Conservation (phyloP, 2,329 filamentous ascomycete genomes). For the Colletotrichum gigasporum region DNA sequence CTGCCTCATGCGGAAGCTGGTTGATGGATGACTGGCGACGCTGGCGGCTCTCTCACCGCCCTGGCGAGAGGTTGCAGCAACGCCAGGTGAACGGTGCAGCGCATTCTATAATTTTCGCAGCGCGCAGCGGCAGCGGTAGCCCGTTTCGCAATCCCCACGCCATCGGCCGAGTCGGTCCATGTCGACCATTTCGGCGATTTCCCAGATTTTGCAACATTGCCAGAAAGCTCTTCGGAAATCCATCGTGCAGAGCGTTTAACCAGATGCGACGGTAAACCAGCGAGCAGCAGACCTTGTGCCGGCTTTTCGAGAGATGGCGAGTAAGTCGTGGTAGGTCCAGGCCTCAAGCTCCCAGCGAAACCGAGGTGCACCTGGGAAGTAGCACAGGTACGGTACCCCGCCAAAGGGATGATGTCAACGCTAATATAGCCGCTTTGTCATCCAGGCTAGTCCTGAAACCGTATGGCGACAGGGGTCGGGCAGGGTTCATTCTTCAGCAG, state of each 20-base stretch:
- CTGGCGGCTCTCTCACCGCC: neutral
- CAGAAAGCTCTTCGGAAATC: too few species aligned
- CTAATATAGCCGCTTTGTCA: slow-evolving; percentile 3
- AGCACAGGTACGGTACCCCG: neutral
- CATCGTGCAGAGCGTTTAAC: too few species aligned
- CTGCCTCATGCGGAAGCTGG: neutral
- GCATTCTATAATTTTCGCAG: slow-evolving; percentile 24
- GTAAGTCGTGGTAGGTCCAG: too few species aligned
- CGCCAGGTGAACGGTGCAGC: too few species aligned
- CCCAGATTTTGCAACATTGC: too few species aligned
- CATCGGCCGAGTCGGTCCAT: too few species aligned
- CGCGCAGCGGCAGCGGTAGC: neutral
- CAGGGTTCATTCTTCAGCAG: slow-evolving; percentile 10
- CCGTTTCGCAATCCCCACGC: neutral
- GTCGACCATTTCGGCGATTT: too few species aligned
- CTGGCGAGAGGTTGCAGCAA: too few species aligned
- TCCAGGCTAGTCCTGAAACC: neutral
- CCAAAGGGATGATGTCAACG: slow-evolving; percentile 17
- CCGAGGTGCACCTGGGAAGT: neutral
- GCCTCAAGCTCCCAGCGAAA: too few species aligned
- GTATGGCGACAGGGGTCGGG: neutral
- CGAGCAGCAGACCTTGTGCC: too few species aligned
- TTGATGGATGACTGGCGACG: neutral
- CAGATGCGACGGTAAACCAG: too few species aligned
- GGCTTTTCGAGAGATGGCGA: neutral